Conservation (phyloP, 176 grass and related monocot genomes). For the Carex myosuroides region DNA sequence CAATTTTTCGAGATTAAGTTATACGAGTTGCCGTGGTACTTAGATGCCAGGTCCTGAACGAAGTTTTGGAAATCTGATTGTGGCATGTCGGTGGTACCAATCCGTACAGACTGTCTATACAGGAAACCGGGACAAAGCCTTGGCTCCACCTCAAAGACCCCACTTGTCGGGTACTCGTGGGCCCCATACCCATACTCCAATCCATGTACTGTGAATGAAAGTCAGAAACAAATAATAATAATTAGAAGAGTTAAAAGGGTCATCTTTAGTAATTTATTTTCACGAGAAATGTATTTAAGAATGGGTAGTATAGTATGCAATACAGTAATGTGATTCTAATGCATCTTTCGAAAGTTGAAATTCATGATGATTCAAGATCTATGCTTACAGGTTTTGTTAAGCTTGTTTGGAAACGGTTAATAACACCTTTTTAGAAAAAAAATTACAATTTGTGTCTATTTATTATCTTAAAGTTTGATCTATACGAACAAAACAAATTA, state of each 20-base stretch:
- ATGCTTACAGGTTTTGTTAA: not conserved
- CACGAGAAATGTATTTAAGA: not conserved
- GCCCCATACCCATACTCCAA: conserved; percentile 82
- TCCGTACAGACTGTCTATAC: conserved; percentile 49
- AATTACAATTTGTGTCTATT: not conserved
- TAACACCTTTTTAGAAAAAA: not conserved
- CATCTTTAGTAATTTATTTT: not conserved
- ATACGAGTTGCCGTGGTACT: conserved; percentile 63
- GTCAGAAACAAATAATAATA: conserved; percentile 2
- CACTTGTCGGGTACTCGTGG: conserved; percentile 59
- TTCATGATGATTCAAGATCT: not conserved
- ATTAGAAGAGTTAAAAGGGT: conserved; percentile 4
- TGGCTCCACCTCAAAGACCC: conserved; percentile 77
- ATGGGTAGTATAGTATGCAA: not conserved
- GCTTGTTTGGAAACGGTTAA: not conserved
- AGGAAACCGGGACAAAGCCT: conserved; percentile 66
- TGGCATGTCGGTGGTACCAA: conserved; percentile 59
- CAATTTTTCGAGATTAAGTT: conserved; percentile 80
- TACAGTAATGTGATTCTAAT: not conserved
- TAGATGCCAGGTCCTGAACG: conserved; percentile 48
- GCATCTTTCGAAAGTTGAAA: not conserved
- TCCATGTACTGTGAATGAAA: conserved; percentile 47
- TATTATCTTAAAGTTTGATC: not conserved
- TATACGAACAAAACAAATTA: not conserved
- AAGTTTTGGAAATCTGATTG: conserved; percentile 54